Evolutionary conservation across 208 protist genomes (phyloP).

Genomic region (Porcisia hertigi): DNA sequence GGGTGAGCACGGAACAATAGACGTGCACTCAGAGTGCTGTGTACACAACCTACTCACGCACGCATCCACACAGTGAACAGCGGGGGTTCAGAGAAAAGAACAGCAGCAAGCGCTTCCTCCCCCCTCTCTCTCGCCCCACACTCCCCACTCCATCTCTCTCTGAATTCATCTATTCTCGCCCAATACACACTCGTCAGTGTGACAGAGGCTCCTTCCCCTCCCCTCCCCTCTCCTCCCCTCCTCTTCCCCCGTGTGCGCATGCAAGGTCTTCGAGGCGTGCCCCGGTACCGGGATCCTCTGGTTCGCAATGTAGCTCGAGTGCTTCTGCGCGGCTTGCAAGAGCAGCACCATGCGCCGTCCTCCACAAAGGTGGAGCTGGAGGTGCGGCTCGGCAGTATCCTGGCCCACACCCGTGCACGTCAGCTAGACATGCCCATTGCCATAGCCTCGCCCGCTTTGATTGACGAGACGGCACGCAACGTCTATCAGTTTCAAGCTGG

Average conservation of each 20-base stretch:
- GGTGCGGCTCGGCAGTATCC: constrained; percentile 53
- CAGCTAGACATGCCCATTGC: constrained; percentile 36
- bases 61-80: neutral
- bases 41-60: neutral
- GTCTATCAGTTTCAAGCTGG: constrained; percentile 29
- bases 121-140: neutral
- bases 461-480: constrained; percentile 22
- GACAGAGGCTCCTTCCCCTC: neutral
- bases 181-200: neutral
- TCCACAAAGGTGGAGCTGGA: constrained; percentile 52
- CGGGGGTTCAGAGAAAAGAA: neutral
- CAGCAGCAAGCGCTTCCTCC: neutral
- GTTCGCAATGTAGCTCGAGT: constrained; percentile 30
- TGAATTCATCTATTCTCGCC: too few relatives aligned
- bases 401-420: constrained; percentile 20
- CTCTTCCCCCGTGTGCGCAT: neutral
- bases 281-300: constrained; percentile 58
- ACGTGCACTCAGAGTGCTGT: neutral
- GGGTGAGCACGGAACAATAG: neutral
- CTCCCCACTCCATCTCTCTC: neutral
- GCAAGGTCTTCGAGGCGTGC: constrained; percentile 14
- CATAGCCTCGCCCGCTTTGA: constrained; percentile 35
- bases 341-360: constrained; percentile 35
- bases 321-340: constrained; percentile 42
- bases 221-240: neutral